phyloP scores from a whole-genome alignment of 2,329 filamentous ascomycete species.

The Bipolaris cookei region DNA sequence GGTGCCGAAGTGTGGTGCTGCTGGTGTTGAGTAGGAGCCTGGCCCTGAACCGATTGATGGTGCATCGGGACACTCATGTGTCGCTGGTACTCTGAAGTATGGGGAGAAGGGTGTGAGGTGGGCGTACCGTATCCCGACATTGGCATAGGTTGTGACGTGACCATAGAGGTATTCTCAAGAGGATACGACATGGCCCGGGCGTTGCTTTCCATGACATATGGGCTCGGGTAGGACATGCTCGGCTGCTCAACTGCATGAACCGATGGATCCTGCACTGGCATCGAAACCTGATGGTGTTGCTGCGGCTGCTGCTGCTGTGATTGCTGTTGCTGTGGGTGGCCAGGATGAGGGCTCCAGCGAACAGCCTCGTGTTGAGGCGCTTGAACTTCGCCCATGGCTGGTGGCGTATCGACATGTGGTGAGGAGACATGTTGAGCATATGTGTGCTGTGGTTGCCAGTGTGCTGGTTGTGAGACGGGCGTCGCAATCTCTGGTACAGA shows the following conservation, averaged over 20 bases:
- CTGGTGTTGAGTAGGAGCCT: slow-evolving; percentile 32
- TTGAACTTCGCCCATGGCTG: slow-evolving; percentile 39
- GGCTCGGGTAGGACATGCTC: slow-evolving; percentile 43
- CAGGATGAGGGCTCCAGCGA: slow-evolving; percentile 45
- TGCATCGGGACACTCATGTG: slow-evolving; percentile 48
- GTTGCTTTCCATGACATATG: slow-evolving; percentile 49
- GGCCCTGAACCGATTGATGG: slow-evolving; percentile 37
- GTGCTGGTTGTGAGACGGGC: slow-evolving; percentile 45
- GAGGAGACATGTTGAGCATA: slow-evolving; percentile 45
- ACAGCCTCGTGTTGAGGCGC: slow-evolving; percentile 37
- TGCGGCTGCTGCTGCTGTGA: slow-evolving; percentile 44
- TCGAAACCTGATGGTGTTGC: slow-evolving; percentile 43
- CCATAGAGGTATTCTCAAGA: slow-evolving; percentile 46
- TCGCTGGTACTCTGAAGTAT: slow-evolving; percentile 47
- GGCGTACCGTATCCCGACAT: slow-evolving; percentile 48
- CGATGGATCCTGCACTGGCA: slow-evolving; percentile 43
- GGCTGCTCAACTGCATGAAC: slow-evolving; percentile 40
- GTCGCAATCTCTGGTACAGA: slow-evolving; percentile 47
- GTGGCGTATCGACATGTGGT: slow-evolving; percentile 43
- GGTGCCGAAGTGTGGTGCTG: slow-evolving; percentile 38
- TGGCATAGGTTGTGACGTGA: slow-evolving; percentile 46
- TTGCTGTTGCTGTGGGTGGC: slow-evolving; percentile 41
- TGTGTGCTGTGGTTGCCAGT: slow-evolving; percentile 47
- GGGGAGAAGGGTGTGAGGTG: slow-evolving; percentile 47
- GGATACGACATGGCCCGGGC: slow-evolving; percentile 50